phyloP scores from a whole-genome alignment of 1,284 basidiomycete genomes.

The Ganoderma boninense region DNA sequence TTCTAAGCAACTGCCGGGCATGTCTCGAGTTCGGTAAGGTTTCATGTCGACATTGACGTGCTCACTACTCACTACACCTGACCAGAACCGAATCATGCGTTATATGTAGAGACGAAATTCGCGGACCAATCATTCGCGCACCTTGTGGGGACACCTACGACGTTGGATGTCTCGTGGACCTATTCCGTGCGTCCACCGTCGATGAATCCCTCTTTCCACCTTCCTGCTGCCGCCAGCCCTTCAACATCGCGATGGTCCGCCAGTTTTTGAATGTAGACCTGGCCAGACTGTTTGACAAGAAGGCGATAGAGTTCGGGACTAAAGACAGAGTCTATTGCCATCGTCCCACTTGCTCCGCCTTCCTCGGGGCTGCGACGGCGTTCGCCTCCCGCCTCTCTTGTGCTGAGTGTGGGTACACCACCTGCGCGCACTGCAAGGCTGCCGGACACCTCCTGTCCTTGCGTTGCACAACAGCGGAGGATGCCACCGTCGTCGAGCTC shows the following conservation, averaged over 20 bases:
- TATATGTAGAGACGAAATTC: constrained; percentile 43
- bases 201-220: constrained; percentile 55
- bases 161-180: constrained; percentile 44
- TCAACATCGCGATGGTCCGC: constrained; percentile 39
- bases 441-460: constrained; percentile 41
- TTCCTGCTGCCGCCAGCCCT: constrained; percentile 48
- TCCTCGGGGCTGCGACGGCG: constrained; percentile 54
- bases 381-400: constrained; percentile 41
- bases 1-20: neutral
- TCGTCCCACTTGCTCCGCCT: constrained; percentile 54
- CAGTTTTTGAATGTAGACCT: constrained; percentile 38
- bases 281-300: constrained; percentile 38
- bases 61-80: neutral
- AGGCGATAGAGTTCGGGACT: constrained; percentile 48
- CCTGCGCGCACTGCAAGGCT: constrained; percentile 56
- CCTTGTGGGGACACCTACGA: constrained; percentile 51
- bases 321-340: constrained; percentile 52
- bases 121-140: constrained; percentile 35
- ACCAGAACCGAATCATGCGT: constrained; percentile 35
- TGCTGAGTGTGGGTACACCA: constrained; percentile 44
- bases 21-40: constrained; percentile 12
- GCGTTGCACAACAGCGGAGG: constrained; percentile 41
- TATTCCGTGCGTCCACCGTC: constrained; percentile 46
- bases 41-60: no score
- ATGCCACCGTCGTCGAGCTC: constrained; percentile 51